Conservation (phyloP, 768 basidiomycete genomes). For the Boletus pseudopeckii region DNA sequence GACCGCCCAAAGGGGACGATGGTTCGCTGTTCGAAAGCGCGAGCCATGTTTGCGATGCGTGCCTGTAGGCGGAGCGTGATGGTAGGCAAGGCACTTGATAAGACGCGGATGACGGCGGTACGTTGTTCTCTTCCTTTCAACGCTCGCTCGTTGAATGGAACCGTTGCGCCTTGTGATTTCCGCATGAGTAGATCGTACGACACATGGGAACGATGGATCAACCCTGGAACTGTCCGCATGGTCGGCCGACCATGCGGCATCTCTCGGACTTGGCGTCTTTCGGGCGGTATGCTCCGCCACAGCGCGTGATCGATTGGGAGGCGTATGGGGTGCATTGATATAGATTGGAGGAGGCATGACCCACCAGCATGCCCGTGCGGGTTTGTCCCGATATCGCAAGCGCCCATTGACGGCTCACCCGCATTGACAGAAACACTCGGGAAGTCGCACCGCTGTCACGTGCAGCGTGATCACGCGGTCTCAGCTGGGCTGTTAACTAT, state of each 20-base stretch:
- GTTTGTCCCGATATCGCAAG: not conserved
- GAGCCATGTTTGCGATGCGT: constrained; percentile 94
- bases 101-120: constrained; percentile 73
- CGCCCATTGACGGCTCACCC: no score
- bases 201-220: constrained; percentile 86
- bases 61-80: constrained; percentile 97
- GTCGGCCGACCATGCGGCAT: constrained; percentile 80
- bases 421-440: not conserved
- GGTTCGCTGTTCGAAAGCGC: constrained; percentile 89
- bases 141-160: not conserved
- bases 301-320: constrained; percentile 37
- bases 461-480: not conserved
- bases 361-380: not conserved
- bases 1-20: constrained; percentile 76
- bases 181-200: constrained; percentile 51
- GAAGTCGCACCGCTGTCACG: not conserved
- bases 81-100: constrained; percentile 83
- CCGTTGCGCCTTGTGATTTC: not conserved
- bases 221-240: constrained; percentile 89
- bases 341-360: constrained; percentile 1
- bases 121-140: constrained; percentile 19
- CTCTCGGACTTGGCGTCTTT: constrained; percentile 49
- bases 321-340: constrained; percentile 14
- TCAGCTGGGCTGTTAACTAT: not conserved
- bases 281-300: constrained; percentile 12